A percentile compares a stretch with the other conserved stretches of the same genome.
Evolutionary conservation across 352 stramenopile species (phyloP).

Genomic region (Thraustotheca clavata): DNA sequence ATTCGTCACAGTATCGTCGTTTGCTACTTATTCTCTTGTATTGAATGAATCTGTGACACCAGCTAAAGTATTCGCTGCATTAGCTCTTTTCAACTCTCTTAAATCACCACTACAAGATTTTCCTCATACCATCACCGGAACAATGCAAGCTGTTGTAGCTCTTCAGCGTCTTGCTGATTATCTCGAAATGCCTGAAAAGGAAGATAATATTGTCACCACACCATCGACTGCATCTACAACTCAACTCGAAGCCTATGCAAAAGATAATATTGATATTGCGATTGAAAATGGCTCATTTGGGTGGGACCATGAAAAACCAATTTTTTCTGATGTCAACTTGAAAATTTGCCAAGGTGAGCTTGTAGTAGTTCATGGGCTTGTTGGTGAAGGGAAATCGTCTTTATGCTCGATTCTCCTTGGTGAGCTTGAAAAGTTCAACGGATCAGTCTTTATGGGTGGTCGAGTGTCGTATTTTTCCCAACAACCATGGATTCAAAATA

Average conservation of each 20-base stretch:
- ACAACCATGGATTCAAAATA: conserved; percentile 94
- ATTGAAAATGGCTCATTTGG: conserved; percentile 56
- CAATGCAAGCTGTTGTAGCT: conserved; percentile 36
- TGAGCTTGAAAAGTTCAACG: conserved; percentile 76
- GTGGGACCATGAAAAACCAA: conserved; percentile 28
- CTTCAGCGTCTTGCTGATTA: conserved; percentile 31
- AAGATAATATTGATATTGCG: conserved; percentile 27
- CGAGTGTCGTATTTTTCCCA: conserved; percentile 59
- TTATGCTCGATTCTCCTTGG: conserved; percentile 43
- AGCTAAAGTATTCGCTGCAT: conserved; percentile 55
- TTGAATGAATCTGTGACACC: conserved; percentile 34
- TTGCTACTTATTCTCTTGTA: conserved; percentile 38
- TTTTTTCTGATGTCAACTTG: conserved; percentile 37
- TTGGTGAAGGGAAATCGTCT: conserved; percentile 51
- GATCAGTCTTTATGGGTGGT: conserved; percentile 33
- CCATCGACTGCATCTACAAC: neutral
- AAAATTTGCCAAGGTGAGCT: conserved; percentile 37
- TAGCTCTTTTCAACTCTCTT: conserved; percentile 48
- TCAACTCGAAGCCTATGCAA: neutral
- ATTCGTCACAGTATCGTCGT: conserved; percentile 39
- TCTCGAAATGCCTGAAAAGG: conserved; percentile 23
- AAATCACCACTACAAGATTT: conserved; percentile 33
- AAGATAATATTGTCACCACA: neutral
- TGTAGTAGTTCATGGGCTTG: conserved; percentile 39
- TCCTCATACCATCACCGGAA: conserved; percentile 28